phyloP scores from a whole-genome alignment of 2,329 filamentous ascomycete genomes.

The Pyrenochaeta sp. region DNA sequence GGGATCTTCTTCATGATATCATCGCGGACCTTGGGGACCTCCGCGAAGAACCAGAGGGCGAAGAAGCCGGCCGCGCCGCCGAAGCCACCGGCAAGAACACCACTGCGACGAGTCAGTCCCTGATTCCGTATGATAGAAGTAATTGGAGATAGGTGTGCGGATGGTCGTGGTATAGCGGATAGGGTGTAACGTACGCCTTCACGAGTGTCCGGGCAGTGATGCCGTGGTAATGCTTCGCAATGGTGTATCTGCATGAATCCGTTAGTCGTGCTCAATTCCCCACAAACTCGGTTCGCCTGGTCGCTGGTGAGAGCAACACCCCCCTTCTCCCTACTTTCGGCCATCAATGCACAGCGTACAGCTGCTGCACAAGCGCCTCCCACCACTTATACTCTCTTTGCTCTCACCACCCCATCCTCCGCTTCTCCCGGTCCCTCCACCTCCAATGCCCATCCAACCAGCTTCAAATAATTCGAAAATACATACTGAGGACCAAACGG shows the following conservation, averaged over 20 bases:
- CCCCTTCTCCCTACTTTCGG: not conserved
- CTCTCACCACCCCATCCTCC: not conserved
- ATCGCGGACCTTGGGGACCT: constrained; percentile 68
- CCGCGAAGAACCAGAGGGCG: constrained; percentile 71
- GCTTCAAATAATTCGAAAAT: constrained; percentile 13
- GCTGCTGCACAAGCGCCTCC: not conserved
- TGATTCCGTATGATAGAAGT: not conserved
- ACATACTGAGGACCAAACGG: constrained; percentile 67
- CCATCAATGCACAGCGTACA: not conserved
- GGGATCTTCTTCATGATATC: constrained; percentile 70
- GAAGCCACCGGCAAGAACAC: constrained; percentile 61
- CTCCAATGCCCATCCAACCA: not conserved
- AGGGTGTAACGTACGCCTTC: constrained; percentile 55
- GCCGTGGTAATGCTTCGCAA: constrained; percentile 59
- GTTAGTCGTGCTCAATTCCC: constrained; percentile 22
- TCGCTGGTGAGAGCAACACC: not conserved
- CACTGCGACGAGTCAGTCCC: constrained; percentile 34
- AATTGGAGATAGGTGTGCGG: no score
- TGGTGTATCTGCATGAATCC: constrained; percentile 58
- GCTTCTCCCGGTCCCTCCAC: not conserved
- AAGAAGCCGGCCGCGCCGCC: constrained; percentile 66
- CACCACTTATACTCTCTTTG: not conserved
- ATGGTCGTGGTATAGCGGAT: not conserved
- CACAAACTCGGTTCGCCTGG: constrained; percentile 1
- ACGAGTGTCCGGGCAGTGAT: constrained; percentile 53